Percentiles rank a stretch among this genome's conserved stretches.
Evolutionary conservation across 2,329 filamentous ascomycete species (phyloP).

Genomic region (Sclerotinia minor): DNA sequence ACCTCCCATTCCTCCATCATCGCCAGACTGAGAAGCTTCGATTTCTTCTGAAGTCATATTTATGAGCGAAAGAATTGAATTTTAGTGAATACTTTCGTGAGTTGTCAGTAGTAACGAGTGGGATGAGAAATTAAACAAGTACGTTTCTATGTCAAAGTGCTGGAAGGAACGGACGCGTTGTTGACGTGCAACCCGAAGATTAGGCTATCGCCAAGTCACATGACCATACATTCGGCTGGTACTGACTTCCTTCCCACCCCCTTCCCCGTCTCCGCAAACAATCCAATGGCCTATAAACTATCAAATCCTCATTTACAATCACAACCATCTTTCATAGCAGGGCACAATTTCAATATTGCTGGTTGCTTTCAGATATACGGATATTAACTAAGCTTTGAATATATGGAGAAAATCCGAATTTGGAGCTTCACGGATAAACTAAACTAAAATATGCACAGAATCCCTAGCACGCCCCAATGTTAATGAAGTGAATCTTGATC

Average conservation of each 20-base stretch:
- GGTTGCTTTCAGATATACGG: no score
- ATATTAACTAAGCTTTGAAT: no score
- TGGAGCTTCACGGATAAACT: not conserved
- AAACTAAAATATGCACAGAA: not conserved
- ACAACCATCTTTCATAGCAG: no score
- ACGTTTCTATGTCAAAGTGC: not conserved
- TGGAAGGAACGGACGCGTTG: slow-evolving; percentile 15
- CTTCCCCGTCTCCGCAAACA: no score
- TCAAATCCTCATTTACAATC: no score
- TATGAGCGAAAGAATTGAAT: not conserved
- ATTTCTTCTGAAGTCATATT: slow-evolving; percentile 41
- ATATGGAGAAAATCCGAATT: not conserved
- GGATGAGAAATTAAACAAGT: not conserved
- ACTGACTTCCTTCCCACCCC: no score
- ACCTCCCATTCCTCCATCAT: slow-evolving; percentile 72
- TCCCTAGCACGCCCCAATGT: not conserved
- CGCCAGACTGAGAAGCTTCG: slow-evolving; percentile 69
- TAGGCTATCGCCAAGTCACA: slow-evolving; percentile 22
- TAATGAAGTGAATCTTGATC: not conserved
- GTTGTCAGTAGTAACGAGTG: not conserved
- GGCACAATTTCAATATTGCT: no score
- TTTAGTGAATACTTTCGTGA: not conserved
- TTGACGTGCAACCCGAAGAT: slow-evolving; percentile 21
- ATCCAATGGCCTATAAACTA: no score
- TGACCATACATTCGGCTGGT: not conserved